Conservation (phyloP, 768 basidiomycete species). For the Russula abietina region DNA sequence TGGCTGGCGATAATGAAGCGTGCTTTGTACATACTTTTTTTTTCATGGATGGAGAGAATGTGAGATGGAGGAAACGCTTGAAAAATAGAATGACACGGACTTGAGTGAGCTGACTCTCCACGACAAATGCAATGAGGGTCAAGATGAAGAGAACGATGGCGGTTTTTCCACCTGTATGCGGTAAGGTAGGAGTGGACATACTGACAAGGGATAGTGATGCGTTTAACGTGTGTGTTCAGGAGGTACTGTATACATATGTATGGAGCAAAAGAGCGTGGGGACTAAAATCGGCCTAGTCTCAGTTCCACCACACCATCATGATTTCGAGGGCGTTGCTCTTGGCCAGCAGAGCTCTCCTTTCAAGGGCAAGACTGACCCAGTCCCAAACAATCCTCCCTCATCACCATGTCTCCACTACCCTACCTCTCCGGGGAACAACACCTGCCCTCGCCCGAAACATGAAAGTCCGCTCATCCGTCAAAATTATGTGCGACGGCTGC, state of each 20-base stretch:
- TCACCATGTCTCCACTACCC: slow-evolving; percentile 29
- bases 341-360: slow-evolving; percentile 55
- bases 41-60: neutral
- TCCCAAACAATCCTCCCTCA: slow-evolving; percentile 29
- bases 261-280: neutral
- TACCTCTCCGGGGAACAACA: slow-evolving; percentile 30
- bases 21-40: slow-evolving; percentile 69
- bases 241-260: neutral
- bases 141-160: slow-evolving; percentile 52
- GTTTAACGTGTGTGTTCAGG: neutral
- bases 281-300: neutral
- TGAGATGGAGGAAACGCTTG: neutral
- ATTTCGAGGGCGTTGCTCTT: slow-evolving; percentile 66
- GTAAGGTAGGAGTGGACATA: slow-evolving; percentile 5
- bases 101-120: slow-evolving; percentile 72
- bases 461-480: slow-evolving; percentile 95
- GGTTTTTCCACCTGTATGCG: slow-evolving; percentile 37
- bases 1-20: slow-evolving; percentile 74
- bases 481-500: slow-evolving; percentile 93
- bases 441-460: slow-evolving; percentile 61
- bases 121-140: slow-evolving; percentile 65
- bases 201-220: neutral
- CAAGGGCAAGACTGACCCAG: slow-evolving; percentile 40
- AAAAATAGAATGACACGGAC: slow-evolving; percentile 35
- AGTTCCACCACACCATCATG: slow-evolving; percentile 4